Conservation (phyloP, 1,139 yeast species). For the Candida buenavistaensis region DNA sequence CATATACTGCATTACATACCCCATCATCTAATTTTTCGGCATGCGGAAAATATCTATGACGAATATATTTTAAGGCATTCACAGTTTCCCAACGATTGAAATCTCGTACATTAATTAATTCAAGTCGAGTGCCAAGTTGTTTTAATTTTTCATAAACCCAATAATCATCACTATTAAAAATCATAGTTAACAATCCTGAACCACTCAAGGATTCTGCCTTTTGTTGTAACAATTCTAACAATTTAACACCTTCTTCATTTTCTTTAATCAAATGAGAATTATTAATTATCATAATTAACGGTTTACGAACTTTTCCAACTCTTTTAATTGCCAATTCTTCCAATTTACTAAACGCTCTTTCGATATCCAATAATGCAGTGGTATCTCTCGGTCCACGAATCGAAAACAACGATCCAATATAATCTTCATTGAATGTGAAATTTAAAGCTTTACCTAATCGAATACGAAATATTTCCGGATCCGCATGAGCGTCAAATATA, state of each 20-base stretch:
- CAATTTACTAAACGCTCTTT: constrained; percentile 73
- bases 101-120: constrained; percentile 70
- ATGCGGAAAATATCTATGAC: constrained; percentile 46
- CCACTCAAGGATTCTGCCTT: constrained; percentile 81
- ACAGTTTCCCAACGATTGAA: constrained; percentile 57
- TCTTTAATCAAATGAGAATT: constrained; percentile 74
- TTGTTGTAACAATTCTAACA: constrained; percentile 78
- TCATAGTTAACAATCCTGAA: constrained; percentile 70
- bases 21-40: constrained; percentile 29
- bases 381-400: constrained; percentile 86
- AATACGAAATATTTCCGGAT: constrained; percentile 78
- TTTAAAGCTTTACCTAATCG: constrained; percentile 75
- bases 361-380: constrained; percentile 78
- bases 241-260: constrained; percentile 66
- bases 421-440: constrained; percentile 76
- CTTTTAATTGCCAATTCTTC: constrained; percentile 69
- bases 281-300: constrained; percentile 70
- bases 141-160: constrained; percentile 83
- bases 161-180: constrained; percentile 82
- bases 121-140: constrained; percentile 71
- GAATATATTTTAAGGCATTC: constrained; percentile 53
- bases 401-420: constrained; percentile 79
- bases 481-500: constrained; percentile 80
- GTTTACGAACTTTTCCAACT: constrained; percentile 40
- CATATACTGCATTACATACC: constrained; percentile 57